Evolutionary conservation across 2,329 filamentous ascomycete genomes (phyloP).

Genomic region (Zymoseptoria tritici): DNA sequence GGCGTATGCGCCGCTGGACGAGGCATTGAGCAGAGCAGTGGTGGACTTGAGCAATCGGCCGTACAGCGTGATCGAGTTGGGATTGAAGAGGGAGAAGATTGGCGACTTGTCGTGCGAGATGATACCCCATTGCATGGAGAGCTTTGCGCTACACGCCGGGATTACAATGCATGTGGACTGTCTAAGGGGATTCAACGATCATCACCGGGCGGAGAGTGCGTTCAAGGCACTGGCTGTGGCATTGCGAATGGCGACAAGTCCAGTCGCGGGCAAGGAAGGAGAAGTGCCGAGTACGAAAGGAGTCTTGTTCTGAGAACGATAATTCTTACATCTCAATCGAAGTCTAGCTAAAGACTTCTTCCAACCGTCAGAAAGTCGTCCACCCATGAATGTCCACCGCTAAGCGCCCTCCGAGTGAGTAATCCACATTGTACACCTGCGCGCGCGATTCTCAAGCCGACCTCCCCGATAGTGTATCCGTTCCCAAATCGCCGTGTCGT

Average conservation of each 20-base stretch:
- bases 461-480: neutral
- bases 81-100: conserved; percentile 83
- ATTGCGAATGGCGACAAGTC: conserved; percentile 65
- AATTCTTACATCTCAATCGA: neutral
- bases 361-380: no score
- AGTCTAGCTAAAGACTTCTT: neutral
- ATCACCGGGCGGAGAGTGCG: conserved; percentile 90
- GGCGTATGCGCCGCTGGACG: conserved; percentile 89
- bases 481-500: neutral
- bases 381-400: no score
- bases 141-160: conserved; percentile 82
- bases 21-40: conserved; percentile 86
- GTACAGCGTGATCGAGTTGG: conserved; percentile 74
- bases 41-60: conserved; percentile 92
- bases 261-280: conserved; percentile 72
- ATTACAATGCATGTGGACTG: conserved; percentile 95
- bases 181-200: conserved; percentile 84
- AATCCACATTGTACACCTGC: neutral
- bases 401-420: no score
- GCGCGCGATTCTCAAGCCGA: neutral
- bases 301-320: conserved; percentile 53
- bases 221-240: conserved; percentile 95
- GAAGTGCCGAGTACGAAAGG: conserved; percentile 97
- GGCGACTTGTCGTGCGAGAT: conserved; percentile 92
- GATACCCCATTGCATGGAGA: conserved; percentile 91